A percentile compares a stretch with the other conserved stretches of the same genome.
These are phyloP conservation scores for Excoecaria agallocha DNA, from an alignment of 345 rosid genomes.

Conservation along the genomic window DNA sequence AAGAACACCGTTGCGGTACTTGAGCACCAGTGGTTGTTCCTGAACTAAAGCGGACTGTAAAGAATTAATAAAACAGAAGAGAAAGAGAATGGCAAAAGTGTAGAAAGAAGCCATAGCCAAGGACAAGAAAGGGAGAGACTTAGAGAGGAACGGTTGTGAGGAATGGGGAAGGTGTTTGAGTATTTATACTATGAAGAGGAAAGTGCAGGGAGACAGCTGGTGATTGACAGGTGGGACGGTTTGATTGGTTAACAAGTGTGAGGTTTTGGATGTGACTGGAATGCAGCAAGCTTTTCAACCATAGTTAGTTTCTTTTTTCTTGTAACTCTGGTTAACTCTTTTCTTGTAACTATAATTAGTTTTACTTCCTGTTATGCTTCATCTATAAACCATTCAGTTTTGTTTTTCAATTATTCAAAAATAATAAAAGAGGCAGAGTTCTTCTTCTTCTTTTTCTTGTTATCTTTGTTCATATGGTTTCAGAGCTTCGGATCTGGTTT, in stretches of 20 bases:
- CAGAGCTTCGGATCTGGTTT: too few species aligned
- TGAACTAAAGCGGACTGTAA: slow-evolving; percentile 54
- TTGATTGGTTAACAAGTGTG: slow-evolving; percentile 7
- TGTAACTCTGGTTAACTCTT: too few species aligned
- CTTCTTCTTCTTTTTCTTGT: too few species aligned
- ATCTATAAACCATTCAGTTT: too few species aligned
- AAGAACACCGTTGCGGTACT: slow-evolving; percentile 63
- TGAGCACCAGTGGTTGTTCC: slow-evolving; percentile 70
- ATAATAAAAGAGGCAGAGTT: too few species aligned
- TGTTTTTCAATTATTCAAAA: too few species aligned
- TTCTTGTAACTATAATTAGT: too few species aligned
- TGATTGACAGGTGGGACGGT: slow-evolving; percentile 17
- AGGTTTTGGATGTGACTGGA: too few species aligned
- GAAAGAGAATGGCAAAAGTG: slow-evolving; percentile 28
- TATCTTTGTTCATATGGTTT: too few species aligned
- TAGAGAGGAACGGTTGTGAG: background rate
- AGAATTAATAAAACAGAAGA: slow-evolving; percentile 16
- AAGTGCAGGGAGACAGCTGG: slow-evolving; percentile 25
- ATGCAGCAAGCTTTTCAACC: too few species aligned
- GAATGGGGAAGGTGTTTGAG: background rate
- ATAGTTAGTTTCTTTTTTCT: too few species aligned
- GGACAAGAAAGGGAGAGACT: background rate
- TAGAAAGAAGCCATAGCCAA: slow-evolving; percentile 40
- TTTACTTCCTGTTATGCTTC: too few species aligned
- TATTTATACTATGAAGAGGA: slow-evolving; percentile 24